Base-by-base conservation (phyloP, 441 rosid species). In the Gossypium armourianum region DNA sequence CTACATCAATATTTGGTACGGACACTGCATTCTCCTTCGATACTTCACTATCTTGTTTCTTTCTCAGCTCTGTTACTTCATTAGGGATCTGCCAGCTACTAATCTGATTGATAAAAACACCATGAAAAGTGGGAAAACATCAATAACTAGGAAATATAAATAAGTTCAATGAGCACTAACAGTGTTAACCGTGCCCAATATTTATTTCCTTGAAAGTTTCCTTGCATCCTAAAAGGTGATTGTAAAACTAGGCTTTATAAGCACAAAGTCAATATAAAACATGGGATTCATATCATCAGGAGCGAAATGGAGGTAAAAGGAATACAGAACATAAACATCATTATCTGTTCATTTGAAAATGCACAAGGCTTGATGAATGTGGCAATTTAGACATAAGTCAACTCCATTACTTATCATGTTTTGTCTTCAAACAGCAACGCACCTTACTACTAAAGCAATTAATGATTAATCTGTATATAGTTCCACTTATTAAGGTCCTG, bases 51-150 rank as follows among this genome's bases (percentile, higher is more conserved):
- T 88, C 97, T 66, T 71, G 87, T 79, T 86, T 87, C 80, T 84
- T 89, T 76, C 77, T 87, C 78, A 84, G 63, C 75, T 90, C 95
- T 64, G 84, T 73, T 78, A 95, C 93, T 77, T 95, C 99, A 26
- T 65, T 68, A 0, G 99, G 99, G 57, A 95, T 79, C 83, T 92
- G 98, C 99, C 99, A 95, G 83, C 99, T 92, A 82, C 93, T 95
- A 70, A 88, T 74, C 97, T 95, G 86, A 71, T 75, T 62, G 65
- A 72, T 36, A 64, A 69, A 64, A 68, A 26, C 70, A 77, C 32
- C 40, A 62, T 8, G 20, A 23, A 13, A 45, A 59, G 23, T 13
- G 16, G 24, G 19, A 54, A 67, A 62, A 54, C 24, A 21, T 43
- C 43, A 24, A 45, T n/a, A 40, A 70, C 10, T 57, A 20, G 24